Percentiles rank a stretch among this genome's conserved stretches.
Conservation (phyloP, 495 filamentous ascomycete genomes). For the Lindgomyces ingoldianus region DNA sequence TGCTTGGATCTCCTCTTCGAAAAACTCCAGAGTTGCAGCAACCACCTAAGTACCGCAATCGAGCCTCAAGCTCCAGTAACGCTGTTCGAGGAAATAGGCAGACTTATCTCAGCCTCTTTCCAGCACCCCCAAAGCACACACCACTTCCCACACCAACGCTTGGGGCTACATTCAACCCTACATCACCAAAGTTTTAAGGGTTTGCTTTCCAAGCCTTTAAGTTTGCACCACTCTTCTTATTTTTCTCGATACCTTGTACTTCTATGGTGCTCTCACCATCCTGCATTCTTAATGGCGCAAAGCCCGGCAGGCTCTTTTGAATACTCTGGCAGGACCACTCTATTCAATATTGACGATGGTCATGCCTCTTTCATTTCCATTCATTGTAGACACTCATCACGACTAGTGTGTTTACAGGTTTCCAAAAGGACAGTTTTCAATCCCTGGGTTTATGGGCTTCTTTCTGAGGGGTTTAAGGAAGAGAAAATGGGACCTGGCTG, state of each 20-base stretch:
- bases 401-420: neutral
- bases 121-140: constrained; percentile 21
- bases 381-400: constrained; percentile 20
- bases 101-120: constrained; percentile 31
- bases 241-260: constrained; percentile 13
- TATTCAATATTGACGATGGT: constrained; percentile 18
- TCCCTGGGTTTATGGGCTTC: constrained; percentile 2
- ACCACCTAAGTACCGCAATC: constrained; percentile 6
- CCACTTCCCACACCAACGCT: constrained; percentile 5
- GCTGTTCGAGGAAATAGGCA: constrained; percentile 9
- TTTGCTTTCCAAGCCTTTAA: neutral
- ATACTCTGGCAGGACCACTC: neutral
- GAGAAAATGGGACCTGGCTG: constrained; percentile 11
- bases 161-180: neutral
- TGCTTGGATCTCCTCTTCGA: constrained; percentile 3
- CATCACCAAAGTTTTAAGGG: neutral
- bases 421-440: constrained; percentile 4
- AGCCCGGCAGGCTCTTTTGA: constrained; percentile 12
- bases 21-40: neutral
- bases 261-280: neutral
- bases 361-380: constrained; percentile 6
- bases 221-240: neutral
- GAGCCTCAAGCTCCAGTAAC: constrained; percentile 26
- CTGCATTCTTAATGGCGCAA: neutral
- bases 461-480: constrained; percentile 15